A percentile compares a stretch with the other conserved stretches of the same genome.
Conservation (phyloP, 2,329 filamentous ascomycete genomes). For the Sporothrix humicola region DNA sequence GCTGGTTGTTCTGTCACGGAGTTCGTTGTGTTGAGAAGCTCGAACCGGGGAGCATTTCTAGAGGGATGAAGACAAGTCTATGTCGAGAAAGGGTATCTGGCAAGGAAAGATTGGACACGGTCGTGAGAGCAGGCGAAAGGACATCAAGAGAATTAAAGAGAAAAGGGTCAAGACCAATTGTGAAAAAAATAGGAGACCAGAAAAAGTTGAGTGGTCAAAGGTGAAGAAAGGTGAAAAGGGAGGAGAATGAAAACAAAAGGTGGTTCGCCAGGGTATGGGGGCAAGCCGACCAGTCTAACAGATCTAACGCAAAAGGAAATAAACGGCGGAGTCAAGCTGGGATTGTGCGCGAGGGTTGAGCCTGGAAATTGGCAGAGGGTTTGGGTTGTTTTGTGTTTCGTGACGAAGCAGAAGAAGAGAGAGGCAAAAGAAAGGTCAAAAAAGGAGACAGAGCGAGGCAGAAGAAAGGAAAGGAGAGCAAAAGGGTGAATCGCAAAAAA, state of each 20-base stretch:
- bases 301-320: slow-evolving; percentile 21
- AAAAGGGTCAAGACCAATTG: background rate
- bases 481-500: background rate
- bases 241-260: slow-evolving; percentile 17
- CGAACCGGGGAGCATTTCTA: background rate
- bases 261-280: background rate
- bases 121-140: background rate
- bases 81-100: background rate
- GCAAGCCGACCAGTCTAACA: background rate
- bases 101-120: background rate
- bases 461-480: background rate
- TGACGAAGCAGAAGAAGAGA: background rate
- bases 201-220: background rate
- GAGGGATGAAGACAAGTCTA: background rate
- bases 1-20: background rate
- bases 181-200: background rate
- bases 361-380: background rate
- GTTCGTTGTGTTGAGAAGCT: background rate
- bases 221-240: slow-evolving; percentile 1
- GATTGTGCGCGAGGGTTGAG: background rate
- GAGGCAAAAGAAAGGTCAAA: background rate
- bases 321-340: slow-evolving; percentile 9
- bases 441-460: background rate
- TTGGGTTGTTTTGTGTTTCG: background rate
- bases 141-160: background rate